Evolutionary conservation across 495 filamentous ascomycete genomes (phyloP), one percentile per base, ranked within the genome.

Genomic region (Penicillium argentinense): DNA sequence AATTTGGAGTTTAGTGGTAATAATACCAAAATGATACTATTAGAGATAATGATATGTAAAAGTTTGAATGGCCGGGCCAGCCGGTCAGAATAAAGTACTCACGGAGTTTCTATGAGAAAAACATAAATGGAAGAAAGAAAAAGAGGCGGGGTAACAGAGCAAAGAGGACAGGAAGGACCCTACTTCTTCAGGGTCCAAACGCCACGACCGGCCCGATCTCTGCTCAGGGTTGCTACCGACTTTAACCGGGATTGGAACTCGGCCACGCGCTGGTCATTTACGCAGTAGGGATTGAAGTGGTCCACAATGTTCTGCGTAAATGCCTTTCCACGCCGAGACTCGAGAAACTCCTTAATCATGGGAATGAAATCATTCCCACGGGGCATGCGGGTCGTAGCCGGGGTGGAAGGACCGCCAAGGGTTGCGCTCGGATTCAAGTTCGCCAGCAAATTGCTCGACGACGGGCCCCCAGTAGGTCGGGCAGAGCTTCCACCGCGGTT

Each of bases 271-370:
- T 78, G 67, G 22, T 72, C 58, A 14, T 74, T 82, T 1, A 66
- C 70, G 51, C 80, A 83, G 45, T 71, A 81, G n/a, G 72, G 73
- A 58, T 83, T 80, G 36, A 91, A 95, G 50, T 95, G 87, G 55
- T 92, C 84, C 16, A 95, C 82, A 49, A 96, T 66, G 65, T 83
- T 74, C 68, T 90, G 85, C 13, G 83, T 88, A 19, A 83, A 80
- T 5, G 83, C 87, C 11, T 76, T 70, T 1, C 88, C 88, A 2
- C 83, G 85, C 45, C 92, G 88, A 11, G 77, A 64, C 22, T 69
- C 70, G 37, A 96, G 79, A 49, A 84, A 96, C 29, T 83, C 77
- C 9, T 82, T 80, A 27, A 95, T 91, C 72, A 89, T 74, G 45
- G 74, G 79, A 45, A 85, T 71, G 58, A 95, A 88, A 49, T 89